phyloP scores from a whole-genome alignment of 2,329 filamentous ascomycete genomes.

The Clonostachys sp. region DNA sequence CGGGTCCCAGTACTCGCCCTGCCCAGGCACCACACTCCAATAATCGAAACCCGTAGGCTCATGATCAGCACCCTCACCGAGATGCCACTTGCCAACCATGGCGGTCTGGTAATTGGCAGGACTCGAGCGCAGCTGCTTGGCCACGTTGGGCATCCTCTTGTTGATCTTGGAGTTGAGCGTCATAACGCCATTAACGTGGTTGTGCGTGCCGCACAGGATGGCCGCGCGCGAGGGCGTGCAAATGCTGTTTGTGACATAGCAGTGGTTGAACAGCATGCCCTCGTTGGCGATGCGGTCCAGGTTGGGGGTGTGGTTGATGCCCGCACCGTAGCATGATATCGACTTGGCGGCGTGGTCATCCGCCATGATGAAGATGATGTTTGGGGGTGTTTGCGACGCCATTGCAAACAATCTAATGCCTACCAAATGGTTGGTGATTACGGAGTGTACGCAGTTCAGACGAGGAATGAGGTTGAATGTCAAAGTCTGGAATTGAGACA shows the following conservation, averaged over 20 bases:
- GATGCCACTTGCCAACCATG: constrained; percentile 50
- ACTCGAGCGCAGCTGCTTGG: constrained; percentile 39
- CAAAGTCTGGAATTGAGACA: too few species aligned
- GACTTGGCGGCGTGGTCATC: constrained; percentile 49
- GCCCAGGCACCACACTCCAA: constrained; percentile 45
- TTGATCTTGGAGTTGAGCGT: constrained; percentile 45
- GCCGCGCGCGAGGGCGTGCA: constrained; percentile 46
- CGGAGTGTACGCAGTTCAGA: too few species aligned
- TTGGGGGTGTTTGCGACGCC: constrained; percentile 6
- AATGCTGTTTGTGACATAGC: constrained; percentile 49
- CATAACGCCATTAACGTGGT: constrained; percentile 47
- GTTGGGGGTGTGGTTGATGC: constrained; percentile 46
- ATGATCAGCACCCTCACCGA: constrained; percentile 39
- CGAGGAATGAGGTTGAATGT: too few species aligned
- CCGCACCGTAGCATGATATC: constrained; percentile 41
- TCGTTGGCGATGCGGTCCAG: constrained; percentile 42
- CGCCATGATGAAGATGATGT: constrained; percentile 45
- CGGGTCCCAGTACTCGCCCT: constrained; percentile 48
- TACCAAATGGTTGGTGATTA: too few species aligned
- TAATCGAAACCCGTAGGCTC: constrained; percentile 46
- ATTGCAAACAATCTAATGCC: not conserved
- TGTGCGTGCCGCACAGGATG: constrained; percentile 44
- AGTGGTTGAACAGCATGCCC: constrained; percentile 47
- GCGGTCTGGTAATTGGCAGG: constrained; percentile 37
- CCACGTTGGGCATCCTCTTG: constrained; percentile 43